Percentiles rank a stretch among this genome's conserved stretches.
Conservation (phyloP, 768 basidiomycete genomes). For the Tephrocybe sp. region DNA sequence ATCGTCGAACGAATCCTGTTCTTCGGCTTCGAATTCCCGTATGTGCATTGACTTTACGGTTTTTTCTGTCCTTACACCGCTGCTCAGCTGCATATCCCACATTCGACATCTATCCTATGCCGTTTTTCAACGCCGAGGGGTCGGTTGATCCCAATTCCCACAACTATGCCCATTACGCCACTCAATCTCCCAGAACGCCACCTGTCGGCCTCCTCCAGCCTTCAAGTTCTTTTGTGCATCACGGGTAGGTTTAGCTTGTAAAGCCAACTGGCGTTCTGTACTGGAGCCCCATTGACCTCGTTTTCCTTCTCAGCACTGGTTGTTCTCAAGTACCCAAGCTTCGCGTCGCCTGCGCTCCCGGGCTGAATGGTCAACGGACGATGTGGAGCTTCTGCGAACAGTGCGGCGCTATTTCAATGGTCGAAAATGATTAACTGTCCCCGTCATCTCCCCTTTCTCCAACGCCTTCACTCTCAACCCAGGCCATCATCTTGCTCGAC, state of each 20-base stretch:
- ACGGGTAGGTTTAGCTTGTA: slow-evolving; percentile 53
- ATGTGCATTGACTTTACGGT: slow-evolving; percentile 25
- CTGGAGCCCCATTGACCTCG: slow-evolving; percentile 1
- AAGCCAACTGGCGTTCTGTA: slow-evolving; percentile 7
- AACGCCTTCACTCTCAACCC: too few species aligned
- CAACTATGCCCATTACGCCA: slow-evolving; percentile 41
- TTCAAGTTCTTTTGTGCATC: slow-evolving; percentile 56
- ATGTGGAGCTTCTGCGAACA: slow-evolving; percentile 91
- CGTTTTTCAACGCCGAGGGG: slow-evolving; percentile 47
- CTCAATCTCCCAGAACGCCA: slow-evolving; percentile 39
- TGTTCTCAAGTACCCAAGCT: slow-evolving; percentile 85
- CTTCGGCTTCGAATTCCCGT: slow-evolving; percentile 48
- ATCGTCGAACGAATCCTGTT: slow-evolving; percentile 49
- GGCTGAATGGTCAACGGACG: slow-evolving; percentile 66
- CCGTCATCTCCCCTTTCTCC: too few species aligned
- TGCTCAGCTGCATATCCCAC: slow-evolving; percentile 52
- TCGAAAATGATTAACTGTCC: slow-evolving; percentile 75
- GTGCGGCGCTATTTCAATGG: slow-evolving; percentile 88
- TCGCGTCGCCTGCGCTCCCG: slow-evolving; percentile 73
- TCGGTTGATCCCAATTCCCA: slow-evolving; percentile 49
- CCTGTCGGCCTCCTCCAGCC: slow-evolving; percentile 72
- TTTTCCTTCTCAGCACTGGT: slow-evolving; percentile 21
- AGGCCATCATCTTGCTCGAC: neutral
- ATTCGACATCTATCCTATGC: slow-evolving; percentile 61
- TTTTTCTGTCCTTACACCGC: slow-evolving; percentile 3